These are phyloP conservation scores for Hymenoscyphus infarciens DNA, from an alignment of 2,329 filamentous ascomycete species.

Conservation along the genomic window DNA sequence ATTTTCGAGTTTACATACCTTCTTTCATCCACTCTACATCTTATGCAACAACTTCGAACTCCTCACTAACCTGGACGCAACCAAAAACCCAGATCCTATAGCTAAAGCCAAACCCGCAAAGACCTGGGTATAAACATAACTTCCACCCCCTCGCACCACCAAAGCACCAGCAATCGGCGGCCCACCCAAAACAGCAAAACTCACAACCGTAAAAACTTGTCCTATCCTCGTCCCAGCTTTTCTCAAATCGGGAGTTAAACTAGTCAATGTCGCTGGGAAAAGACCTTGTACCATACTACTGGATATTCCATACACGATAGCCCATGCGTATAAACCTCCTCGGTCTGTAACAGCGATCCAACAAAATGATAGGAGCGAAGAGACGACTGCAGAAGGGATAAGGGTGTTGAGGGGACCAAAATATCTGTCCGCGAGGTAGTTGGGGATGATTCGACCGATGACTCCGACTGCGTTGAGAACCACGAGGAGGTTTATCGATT, in stretches of 20 bases:
- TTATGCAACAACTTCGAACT: slow-evolving; percentile 26
- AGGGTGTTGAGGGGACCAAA: slow-evolving; percentile 33
- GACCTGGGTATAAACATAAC: slow-evolving; percentile 49
- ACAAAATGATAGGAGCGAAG: slow-evolving; percentile 25
- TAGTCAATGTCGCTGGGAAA: slow-evolving; percentile 13
- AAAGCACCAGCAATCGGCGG: slow-evolving; percentile 41
- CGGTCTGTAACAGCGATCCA: slow-evolving; percentile 31
- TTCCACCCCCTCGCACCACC: slow-evolving; percentile 42
- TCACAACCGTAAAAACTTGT: slow-evolving; percentile 15
- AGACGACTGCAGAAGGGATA: slow-evolving; percentile 19
- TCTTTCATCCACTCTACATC: slow-evolving; percentile 19
- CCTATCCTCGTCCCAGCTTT: slow-evolving; percentile 19
- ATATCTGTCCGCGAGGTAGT: slow-evolving; percentile 31
- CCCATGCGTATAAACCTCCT: slow-evolving; percentile 30
- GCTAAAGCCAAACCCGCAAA: slow-evolving; percentile 46
- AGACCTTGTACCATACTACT: slow-evolving; percentile 22
- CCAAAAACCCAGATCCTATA: slow-evolving; percentile 41
- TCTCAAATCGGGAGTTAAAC: slow-evolving; percentile 15
- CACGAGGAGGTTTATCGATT: slow-evolving; percentile 38
- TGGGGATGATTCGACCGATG: slow-evolving; percentile 30
- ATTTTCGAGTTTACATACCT: too few species aligned
- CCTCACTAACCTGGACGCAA: slow-evolving; percentile 40
- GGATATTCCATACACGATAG: slow-evolving; percentile 30
- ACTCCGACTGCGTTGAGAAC: slow-evolving; percentile 20
- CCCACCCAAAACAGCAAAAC: slow-evolving; percentile 16